These are phyloP conservation scores for Lagenidium giganteum DNA, from an alignment of 352 stramenopile genomes.

Conservation along the genomic window DNA sequence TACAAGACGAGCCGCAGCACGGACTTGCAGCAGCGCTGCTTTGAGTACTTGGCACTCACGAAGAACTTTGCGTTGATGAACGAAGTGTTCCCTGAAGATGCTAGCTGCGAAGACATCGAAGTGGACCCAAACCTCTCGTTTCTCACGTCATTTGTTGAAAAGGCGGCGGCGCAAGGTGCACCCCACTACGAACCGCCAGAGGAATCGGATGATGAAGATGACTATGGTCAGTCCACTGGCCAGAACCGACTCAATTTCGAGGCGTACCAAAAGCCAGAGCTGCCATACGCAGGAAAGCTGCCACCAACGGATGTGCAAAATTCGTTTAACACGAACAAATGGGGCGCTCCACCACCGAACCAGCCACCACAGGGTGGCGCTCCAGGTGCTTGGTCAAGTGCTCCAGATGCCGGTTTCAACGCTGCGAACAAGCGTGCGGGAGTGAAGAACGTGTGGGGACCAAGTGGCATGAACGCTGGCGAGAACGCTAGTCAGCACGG, in stretches of 20 bases:
- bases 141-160: constrained; percentile 92
- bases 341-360: constrained; percentile 26
- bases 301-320: constrained; percentile 47
- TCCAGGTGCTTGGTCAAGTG: constrained; percentile 28
- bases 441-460: constrained; percentile 85
- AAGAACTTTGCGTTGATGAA: constrained; percentile 89
- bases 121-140: constrained; percentile 96
- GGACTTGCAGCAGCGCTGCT: constrained; percentile 98
- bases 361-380: constrained; percentile 18
- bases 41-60: constrained; percentile 96
- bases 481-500: constrained; percentile 10
- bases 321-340: constrained; percentile 60
- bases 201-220: constrained; percentile 94
- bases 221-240: constrained; percentile 59
- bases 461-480: constrained; percentile 58
- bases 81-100: constrained; percentile 96
- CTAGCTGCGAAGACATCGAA: constrained; percentile 92
- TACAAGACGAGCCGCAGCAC: constrained; percentile 95
- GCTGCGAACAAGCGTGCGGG: constrained; percentile 36
- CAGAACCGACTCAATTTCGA: constrained; percentile 82
- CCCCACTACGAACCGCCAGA: constrained; percentile 93
- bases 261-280: constrained; percentile 88
- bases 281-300: constrained; percentile 78
- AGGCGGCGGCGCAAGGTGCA: constrained; percentile 89
- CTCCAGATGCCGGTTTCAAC: constrained; percentile 36